Base-by-base conservation (phyloP, 208 protist species). In the Phytomonas sp. region DNA sequence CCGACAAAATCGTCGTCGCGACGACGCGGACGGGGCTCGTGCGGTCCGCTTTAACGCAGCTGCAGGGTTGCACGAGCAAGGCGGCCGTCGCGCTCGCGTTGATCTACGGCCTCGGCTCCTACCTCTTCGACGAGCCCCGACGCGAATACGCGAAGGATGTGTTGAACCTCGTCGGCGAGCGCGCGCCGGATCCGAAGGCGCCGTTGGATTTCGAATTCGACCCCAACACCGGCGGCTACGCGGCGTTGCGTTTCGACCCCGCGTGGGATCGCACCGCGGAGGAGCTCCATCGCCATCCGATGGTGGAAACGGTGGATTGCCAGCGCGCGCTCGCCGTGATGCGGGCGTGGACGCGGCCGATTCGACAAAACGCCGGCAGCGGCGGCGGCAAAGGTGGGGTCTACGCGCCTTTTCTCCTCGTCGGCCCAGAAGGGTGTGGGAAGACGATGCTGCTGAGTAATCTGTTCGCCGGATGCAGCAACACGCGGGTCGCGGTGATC, bases 401-500 rank as follows among this genome's bases (percentile, higher is more conserved):
- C 30, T 95, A 93, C 71, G 82, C 96, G 29, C 97, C 97, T 1
- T 98, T 99, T 70, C 85, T 99, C 53, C 75, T 99, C 8, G 96
- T 99, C 23, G 97, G 97, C 33, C 98, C 98, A 4, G 97, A 99
- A 71, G 98, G 97, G 2, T 96, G 89, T 61, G 98, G 98, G 30
- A 99, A 99, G 81, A 91, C 80, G 61, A 97, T 98, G 89, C 75
- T 99, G 68, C 81, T 99, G 11, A 87, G 70, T 34, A 86, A 97
- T 73, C 67, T 92, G 23, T 98, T 99, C 81, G 60, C 67, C 60
- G 72, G 74, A 74, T 77, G 73, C 61, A 15, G 70, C 66, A 88
- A 78, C 73, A 89, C 87, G 7, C 80, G 87, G 66, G 94, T 98
- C 9, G 93, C 96, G 1, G 92, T 78, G 7, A 78, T 99, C 28